phyloP scores from a whole-genome alignment of 306 rosid species.

The Coriaria nepalensis region DNA sequence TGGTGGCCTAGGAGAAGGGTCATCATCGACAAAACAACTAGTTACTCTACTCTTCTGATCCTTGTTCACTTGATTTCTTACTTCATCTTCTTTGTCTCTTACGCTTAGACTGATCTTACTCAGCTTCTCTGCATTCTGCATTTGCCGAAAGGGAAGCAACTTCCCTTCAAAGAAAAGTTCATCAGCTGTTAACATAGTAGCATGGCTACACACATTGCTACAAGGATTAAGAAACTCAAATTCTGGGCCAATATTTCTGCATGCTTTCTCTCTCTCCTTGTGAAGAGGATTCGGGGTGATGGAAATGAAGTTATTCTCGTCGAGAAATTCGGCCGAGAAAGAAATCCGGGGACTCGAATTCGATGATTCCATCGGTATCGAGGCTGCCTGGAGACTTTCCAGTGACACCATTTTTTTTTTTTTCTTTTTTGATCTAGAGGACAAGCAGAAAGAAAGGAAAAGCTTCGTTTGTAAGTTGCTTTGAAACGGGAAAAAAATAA shows the following conservation, averaged over 20 bases:
- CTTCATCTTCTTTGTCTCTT: slow-evolving; percentile 27
- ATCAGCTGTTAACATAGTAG: slow-evolving; percentile 66
- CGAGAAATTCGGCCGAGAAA: slow-evolving; percentile 82
- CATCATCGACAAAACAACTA: slow-evolving; percentile 85
- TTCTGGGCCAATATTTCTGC: slow-evolving; percentile 35
- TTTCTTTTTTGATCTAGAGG: too few species aligned
- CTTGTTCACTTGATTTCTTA: slow-evolving; percentile 20
- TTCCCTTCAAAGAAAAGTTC: slow-evolving; percentile 98
- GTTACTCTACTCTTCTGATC: slow-evolving; percentile 46
- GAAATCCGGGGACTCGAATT: slow-evolving; percentile 79
- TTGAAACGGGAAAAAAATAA: too few species aligned
- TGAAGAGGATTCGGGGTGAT: slow-evolving; percentile 50
- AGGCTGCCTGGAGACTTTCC: too few species aligned
- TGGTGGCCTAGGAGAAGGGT: slow-evolving; percentile 98
- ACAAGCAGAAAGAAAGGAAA: too few species aligned
- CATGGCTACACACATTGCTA: slow-evolving; percentile 31
- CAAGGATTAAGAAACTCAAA: slow-evolving; percentile 69
- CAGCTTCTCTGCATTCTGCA: slow-evolving; percentile 75
- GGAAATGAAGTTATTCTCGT: slow-evolving; percentile 81
- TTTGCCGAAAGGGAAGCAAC: slow-evolving; percentile 83
- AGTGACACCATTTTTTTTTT: too few species aligned
- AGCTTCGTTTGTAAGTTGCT: too few species aligned
- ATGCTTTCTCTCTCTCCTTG: slow-evolving; percentile 22
- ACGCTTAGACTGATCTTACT: slow-evolving; percentile 48
- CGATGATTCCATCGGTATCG: too few species aligned